phyloP scores from a whole-genome alignment of 108 stramenopile genomes.

The Schizochytrium sp. region DNA sequence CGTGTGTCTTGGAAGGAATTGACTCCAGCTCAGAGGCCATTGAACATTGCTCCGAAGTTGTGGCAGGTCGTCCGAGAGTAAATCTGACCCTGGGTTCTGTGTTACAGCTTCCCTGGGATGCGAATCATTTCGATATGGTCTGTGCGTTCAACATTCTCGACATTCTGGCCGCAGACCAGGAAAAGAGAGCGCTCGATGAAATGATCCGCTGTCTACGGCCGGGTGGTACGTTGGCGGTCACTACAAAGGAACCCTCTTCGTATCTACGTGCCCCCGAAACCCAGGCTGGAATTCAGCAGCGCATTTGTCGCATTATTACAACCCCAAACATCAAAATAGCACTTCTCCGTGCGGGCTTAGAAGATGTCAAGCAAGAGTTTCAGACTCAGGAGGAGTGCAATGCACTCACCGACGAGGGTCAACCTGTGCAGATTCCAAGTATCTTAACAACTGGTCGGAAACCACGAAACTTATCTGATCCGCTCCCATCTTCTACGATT shows the following conservation, averaged over 20 bases:
- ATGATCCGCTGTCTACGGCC: slow-evolving; percentile 12
- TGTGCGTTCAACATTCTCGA: not conserved
- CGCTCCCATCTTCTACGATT: not conserved
- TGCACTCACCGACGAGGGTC: not conserved
- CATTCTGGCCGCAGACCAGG: not conserved
- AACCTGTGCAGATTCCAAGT: not conserved
- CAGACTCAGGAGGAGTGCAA: not conserved
- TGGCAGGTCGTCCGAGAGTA: not conserved
- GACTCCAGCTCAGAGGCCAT: not conserved
- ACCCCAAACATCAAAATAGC: not conserved
- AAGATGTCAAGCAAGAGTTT: not conserved
- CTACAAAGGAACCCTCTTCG: not conserved
- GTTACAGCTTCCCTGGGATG: not conserved
- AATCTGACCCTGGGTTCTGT: not conserved
- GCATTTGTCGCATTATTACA: not conserved
- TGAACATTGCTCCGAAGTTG: not conserved
- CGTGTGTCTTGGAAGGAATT: not conserved
- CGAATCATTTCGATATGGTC: not conserved
- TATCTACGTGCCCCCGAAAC: not conserved
- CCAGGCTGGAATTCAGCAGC: slow-evolving; percentile 22
- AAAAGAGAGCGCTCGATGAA: not conserved
- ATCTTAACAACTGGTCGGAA: not conserved
- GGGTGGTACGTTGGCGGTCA: not conserved
- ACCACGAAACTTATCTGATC: not conserved
- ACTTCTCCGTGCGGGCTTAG: not conserved